Conservation (phyloP, 345 rosid genomes). For the Gossypium turneri region DNA sequence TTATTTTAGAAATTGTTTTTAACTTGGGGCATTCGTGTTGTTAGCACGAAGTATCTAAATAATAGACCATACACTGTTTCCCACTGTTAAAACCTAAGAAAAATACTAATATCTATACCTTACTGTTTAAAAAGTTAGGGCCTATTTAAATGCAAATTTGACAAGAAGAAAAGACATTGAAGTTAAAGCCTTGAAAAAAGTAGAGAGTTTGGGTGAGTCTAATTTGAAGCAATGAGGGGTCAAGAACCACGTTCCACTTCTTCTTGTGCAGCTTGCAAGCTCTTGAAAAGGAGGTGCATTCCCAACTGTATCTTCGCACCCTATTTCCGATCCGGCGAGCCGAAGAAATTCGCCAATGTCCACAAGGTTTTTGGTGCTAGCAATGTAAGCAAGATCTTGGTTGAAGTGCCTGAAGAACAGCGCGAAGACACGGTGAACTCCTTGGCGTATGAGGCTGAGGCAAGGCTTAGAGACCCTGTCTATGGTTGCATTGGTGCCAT, state of each 20-base stretch:
- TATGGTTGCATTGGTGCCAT: conserved; percentile 96
- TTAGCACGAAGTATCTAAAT: background rate
- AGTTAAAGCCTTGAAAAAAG: conserved; percentile 2
- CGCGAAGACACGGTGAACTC: conserved; percentile 85
- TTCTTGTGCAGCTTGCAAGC: conserved; percentile 95
- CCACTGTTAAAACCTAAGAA: background rate
- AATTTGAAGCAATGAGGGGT: conserved; percentile 33
- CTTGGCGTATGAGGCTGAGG: conserved; percentile 85
- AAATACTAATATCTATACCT: background rate
- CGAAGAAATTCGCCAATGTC: conserved; percentile 68
- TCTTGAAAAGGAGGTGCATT: conserved; percentile 67
- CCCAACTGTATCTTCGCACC: conserved; percentile 90
- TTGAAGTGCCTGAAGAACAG: conserved; percentile 78
- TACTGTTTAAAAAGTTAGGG: background rate
- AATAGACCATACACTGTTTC: background rate
- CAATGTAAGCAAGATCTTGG: conserved; percentile 85
- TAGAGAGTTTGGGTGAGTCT: background rate
- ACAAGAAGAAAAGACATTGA: background rate
- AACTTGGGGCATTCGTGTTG: too few relatives aligned
- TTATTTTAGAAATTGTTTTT: too few relatives aligned
- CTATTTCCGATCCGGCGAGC: conserved; percentile 68
- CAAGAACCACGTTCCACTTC: conserved; percentile 76
- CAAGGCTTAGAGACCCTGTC: conserved; percentile 81
- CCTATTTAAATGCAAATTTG: conserved; percentile 11
- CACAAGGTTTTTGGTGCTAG: conserved; percentile 96